Base-by-base conservation (phyloP, 208 protist genomes). In the Wallacemonas sp. region DNA sequence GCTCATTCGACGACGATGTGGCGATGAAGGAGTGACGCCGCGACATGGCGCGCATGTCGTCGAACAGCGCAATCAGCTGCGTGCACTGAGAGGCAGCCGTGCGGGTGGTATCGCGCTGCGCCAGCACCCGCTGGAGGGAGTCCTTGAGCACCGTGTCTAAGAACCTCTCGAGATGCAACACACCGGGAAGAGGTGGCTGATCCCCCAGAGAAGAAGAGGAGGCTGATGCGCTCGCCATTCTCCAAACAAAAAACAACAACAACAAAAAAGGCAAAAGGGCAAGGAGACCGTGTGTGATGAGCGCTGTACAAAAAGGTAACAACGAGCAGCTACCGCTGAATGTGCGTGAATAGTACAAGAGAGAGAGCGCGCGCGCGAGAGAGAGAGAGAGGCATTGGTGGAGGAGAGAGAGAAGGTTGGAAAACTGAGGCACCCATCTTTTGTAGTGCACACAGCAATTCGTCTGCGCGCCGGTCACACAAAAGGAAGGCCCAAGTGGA, bases 151-250 rank as follows among this genome's bases (percentile, higher is more conserved):
- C 80, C 1, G 59, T 70, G 41, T 89, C 84, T 8, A 93, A 73
- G 42, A 93, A 91, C 49, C 72, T 72, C 69, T 93, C 87, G 3
- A 93, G 80, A 8, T 75, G 84, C 46, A 84, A 50, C 48, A 84
- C 76, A 22, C 79, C 77, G 29, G 64, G 62, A 12, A 64, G 41
- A 12, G 80, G 41, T 14, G 72, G 32, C 45, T 41, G 48, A 45
- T 31, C 14, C 4, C 31, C 11, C 1, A 46, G 23, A 42, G 61
- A 14, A 41, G n/a, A n/a, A n/a, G n/a, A n/a, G n/a, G n/a, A n/a
- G n/a, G n/a, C n/a, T n/a, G n/a, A n/a, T n/a, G n/a, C n/a, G n/a
- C n/a, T n/a, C 14, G 38, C 38, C 14, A 18, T 42, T 14, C 7
- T 14, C 7, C 38, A 42, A 14, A 42, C 38, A 42, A 7, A 20